Evolutionary conservation across 2,329 filamentous ascomycete species (phyloP).

Genomic region (Rutstroemia sp.): DNA sequence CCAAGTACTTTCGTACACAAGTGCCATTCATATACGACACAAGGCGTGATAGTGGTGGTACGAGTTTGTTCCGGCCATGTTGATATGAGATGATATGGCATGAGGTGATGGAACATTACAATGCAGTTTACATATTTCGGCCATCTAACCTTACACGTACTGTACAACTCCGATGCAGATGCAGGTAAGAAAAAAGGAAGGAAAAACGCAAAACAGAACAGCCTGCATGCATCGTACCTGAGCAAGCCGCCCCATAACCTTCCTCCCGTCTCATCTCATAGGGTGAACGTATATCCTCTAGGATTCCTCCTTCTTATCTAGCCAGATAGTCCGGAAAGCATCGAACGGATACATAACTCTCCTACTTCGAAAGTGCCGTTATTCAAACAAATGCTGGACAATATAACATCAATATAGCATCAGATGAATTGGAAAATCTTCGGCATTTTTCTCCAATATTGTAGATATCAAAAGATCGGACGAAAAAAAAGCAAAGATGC

Average conservation of each 20-base stretch:
- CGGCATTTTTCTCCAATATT: not conserved
- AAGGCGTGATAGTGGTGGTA: not conserved
- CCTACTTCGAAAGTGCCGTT: too few species aligned
- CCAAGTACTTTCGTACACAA: not conserved
- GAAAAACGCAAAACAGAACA: not conserved
- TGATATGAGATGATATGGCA: not conserved
- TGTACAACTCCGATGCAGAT: not conserved
- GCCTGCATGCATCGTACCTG: constrained; percentile 5
- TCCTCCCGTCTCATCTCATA: not conserved
- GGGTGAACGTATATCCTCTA: not conserved
- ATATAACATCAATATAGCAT: too few species aligned
- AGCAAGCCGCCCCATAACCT: constrained; percentile 1
- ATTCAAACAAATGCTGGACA: too few species aligned
- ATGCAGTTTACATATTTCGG: too few species aligned
- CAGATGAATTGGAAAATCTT: not conserved
- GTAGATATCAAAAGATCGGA: not conserved
- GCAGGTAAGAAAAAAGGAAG: not conserved
- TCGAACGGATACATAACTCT: too few species aligned
- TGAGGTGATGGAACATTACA: not conserved
- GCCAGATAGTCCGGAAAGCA: too few species aligned
- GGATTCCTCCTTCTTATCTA: too few species aligned
- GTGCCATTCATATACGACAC: not conserved
- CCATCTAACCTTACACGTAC: too few species aligned
- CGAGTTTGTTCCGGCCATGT: not conserved
- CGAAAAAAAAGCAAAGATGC: not conserved